phyloP scores from a whole-genome alignment of 208 protist species.

The Lotmaria passim region DNA sequence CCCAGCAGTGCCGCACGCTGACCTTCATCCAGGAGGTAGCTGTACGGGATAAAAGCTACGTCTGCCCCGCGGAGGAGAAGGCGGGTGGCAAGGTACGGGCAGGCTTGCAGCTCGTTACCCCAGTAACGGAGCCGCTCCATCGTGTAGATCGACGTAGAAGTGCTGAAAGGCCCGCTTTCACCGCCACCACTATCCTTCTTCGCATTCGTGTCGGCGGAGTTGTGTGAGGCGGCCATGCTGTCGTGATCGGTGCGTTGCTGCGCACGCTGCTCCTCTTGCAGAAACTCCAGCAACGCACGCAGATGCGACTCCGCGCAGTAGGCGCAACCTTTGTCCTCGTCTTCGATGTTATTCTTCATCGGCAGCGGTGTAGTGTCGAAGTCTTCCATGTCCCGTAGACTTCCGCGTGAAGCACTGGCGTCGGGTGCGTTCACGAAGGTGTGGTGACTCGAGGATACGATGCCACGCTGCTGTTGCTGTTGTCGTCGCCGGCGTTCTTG shows the following conservation, averaged over 20 bases:
- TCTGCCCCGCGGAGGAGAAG: conserved; percentile 71
- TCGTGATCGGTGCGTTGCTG: conserved; percentile 3
- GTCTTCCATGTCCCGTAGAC: conserved; percentile 24
- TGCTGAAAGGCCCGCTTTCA: not conserved
- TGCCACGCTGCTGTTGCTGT: not conserved
- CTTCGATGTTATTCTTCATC: not conserved
- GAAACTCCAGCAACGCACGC: conserved; percentile 28
- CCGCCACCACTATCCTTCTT: too few species aligned
- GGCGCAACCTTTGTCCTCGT: conserved; percentile 43
- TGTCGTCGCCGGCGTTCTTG: conserved; percentile 33
- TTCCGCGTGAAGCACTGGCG: not conserved
- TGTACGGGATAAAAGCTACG: conserved; percentile 85
- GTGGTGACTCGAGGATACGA: too few species aligned
- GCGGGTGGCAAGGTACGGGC: conserved; percentile 79
- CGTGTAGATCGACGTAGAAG: conserved; percentile 25
- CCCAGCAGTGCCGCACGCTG: conserved; percentile 72
- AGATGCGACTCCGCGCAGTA: conserved; percentile 45
- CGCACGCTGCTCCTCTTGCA: conserved; percentile 21
- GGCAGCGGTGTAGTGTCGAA: not conserved
- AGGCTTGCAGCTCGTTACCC: conserved; percentile 64
- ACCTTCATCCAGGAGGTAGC: conserved; percentile 71
- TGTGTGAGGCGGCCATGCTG: not conserved
- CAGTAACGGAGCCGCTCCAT: conserved; percentile 61
- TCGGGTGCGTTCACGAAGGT: not conserved
- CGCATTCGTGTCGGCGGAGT: not conserved